These are phyloP conservation scores for Panicum hallii DNA, from an alignment of 202 grass and related monocot species.

Conservation along the genomic window DNA sequence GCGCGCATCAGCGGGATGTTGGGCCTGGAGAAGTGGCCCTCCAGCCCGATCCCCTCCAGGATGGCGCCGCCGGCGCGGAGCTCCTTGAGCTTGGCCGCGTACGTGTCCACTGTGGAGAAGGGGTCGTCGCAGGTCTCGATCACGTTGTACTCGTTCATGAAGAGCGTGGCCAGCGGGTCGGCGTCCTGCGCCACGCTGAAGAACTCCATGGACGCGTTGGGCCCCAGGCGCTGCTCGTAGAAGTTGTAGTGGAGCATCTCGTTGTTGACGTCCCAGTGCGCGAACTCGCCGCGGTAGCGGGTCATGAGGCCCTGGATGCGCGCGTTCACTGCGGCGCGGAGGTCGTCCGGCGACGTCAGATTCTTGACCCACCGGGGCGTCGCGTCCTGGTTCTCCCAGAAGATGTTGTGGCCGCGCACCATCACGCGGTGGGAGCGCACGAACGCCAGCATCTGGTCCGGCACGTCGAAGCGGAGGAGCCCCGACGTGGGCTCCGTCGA, in stretches of 20 bases:
- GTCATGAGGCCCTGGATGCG: conserved; percentile 83
- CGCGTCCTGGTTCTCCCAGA: conserved; percentile 92
- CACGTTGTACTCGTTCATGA: conserved; percentile 99
- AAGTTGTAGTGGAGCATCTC: conserved; percentile 99
- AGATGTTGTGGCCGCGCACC: conserved; percentile 97
- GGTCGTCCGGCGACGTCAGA: conserved; percentile 58
- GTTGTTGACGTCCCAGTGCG: conserved; percentile 98
- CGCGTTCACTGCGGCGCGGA: conserved; percentile 70
- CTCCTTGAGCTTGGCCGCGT: conserved; percentile 71
- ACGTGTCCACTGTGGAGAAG: conserved; percentile 79
- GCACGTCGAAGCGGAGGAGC: conserved; percentile 69
- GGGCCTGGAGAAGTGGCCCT: conserved; percentile 94
- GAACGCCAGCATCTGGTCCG: conserved; percentile 91
- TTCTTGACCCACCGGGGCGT: conserved; percentile 81
- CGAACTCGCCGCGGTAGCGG: conserved; percentile 91
- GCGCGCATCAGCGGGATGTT: conserved; percentile 90
- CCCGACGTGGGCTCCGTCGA: conserved; percentile 85
- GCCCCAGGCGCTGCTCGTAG: conserved; percentile 88
- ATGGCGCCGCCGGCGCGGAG: conserved; percentile 62
- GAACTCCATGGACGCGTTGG: conserved; percentile 81
- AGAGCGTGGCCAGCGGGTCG: conserved; percentile 92
- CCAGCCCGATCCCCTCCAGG: conserved; percentile 79
- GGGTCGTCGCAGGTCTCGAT: conserved; percentile 94
- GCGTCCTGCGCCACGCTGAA: conserved; percentile 82
- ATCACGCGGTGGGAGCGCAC: conserved; percentile 73